phyloP scores from a whole-genome alignment of 192 early-diverging fungal genomes.

The Entomortierella beljakovae region DNA sequence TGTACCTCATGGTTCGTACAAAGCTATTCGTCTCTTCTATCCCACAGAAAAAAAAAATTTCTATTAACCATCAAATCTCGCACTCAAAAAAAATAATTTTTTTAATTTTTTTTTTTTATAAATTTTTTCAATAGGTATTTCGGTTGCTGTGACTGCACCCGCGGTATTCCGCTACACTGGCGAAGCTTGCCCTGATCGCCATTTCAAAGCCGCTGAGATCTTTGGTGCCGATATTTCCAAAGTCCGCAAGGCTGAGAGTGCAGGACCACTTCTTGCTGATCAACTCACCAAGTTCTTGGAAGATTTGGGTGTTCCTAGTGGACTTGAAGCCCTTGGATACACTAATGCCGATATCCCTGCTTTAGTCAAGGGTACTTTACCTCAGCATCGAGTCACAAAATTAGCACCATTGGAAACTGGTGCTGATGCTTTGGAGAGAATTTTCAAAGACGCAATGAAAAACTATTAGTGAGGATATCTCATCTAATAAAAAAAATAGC shows the following conservation, averaged over 20 bases:
- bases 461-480: slow-evolving; percentile 43
- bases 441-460: slow-evolving; percentile 73
- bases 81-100: not conserved
- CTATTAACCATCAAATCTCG: not conserved
- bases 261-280: slow-evolving; percentile 81
- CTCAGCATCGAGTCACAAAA: slow-evolving; percentile 93
- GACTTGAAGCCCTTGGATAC: slow-evolving; percentile 83
- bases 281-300: slow-evolving; percentile 81
- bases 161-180: slow-evolving; percentile 90
- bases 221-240: slow-evolving; percentile 65
- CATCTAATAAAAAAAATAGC: not conserved
- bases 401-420: slow-evolving; percentile 80
- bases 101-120: not conserved
- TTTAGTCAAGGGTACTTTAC: slow-evolving; percentile 87
- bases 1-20: slow-evolving; percentile 55
- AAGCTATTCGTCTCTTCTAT: not conserved
- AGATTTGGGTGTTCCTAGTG: slow-evolving; percentile 84
- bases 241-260: slow-evolving; percentile 74
- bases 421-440: slow-evolving; percentile 68
- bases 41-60: not conserved
- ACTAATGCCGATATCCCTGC: slow-evolving; percentile 72
- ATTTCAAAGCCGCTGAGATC: slow-evolving; percentile 81
- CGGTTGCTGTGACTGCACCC: slow-evolving; percentile 91
- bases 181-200: slow-evolving; percentile 84
- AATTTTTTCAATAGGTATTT: slow-evolving; percentile 67